Base-by-base conservation (phyloP, 306 rosid species). In the Crotalaria pallida region DNA sequence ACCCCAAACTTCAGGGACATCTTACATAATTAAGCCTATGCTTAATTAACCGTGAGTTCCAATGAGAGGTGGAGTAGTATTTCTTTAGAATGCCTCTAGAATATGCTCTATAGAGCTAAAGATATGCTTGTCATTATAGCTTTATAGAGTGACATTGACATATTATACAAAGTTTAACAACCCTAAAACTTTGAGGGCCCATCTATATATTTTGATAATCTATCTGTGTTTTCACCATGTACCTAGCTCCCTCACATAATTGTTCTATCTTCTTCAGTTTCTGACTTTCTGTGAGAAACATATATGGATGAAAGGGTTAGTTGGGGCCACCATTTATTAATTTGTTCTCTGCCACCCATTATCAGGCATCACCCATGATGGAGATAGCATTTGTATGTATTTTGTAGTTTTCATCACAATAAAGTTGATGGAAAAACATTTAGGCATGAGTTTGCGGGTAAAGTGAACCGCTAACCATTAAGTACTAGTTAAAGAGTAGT, bases 101-200 rank as follows among this genome's bases (percentile, higher is more conserved):
- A 80, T 80, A 78, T 62, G 72, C 77, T 52, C 33, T 21, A 26
- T 22, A 59, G 49, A 76, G 10, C 10, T 18, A 45, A 31, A n/a
- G 10, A 43, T 22, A 64, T 70, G 71, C 29, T 69, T 40, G 41
- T 41, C 21, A 44, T 50, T 19, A 6, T 21, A 38, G 44, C 62
- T 56, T 53, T 16, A 31, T n/a, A 29, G 38, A 11, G 22, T 23
- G 70, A 61, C 23, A 40, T 10, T 16, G 79, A 58, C 67, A 72
- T 29, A 22, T 9, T 38, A 29, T 29, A n/a, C n/a, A 45, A 22
- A 53, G 45, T 60, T 21, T 55, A 81, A 59, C 64, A 56, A 43
- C 50, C 78, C 64, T 33, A 48, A 58, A 69, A 17, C 59, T 11
- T 33, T 4, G 2, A 50, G 76, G 74, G 2, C 70, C 80, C 75